phyloP scores from a whole-genome alignment of 108 stramenopile genomes.

The Nitzschia palea region DNA sequence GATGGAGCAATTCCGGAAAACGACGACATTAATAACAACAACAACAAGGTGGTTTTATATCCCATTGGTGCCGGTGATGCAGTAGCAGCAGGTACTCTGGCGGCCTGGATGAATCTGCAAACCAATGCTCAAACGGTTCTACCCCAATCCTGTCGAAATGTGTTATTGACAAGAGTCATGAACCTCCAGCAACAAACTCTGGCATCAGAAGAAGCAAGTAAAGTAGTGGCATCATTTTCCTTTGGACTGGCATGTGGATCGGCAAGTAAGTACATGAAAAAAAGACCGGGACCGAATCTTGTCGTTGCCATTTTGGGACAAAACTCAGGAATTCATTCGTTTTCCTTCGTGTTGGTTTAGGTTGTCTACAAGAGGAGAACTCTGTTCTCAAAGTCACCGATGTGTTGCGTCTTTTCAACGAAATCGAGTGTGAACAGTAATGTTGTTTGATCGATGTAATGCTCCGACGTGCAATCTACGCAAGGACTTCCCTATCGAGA shows the following conservation, averaged over 20 bases:
- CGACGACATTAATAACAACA: not conserved
- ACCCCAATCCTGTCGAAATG: constrained; percentile 1
- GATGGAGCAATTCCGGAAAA: not conserved
- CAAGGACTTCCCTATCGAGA: too few species aligned
- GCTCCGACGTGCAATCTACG: too few species aligned
- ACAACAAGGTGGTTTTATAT: constrained; percentile 36
- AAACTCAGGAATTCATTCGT: not conserved
- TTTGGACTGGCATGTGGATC: constrained; percentile 84
- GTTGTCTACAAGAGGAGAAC: constrained; percentile 81
- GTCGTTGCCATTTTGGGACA: too few species aligned
- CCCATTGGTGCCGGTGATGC: constrained; percentile 90
- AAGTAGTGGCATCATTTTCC: constrained; percentile 45
- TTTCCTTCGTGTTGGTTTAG: constrained; percentile 27
- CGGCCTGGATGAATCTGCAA: constrained; percentile 65
- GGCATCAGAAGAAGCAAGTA: not conserved
- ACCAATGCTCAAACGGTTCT: not conserved
- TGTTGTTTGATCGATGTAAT: too few species aligned
- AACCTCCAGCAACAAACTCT: constrained; percentile 1
- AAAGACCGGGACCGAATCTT: too few species aligned
- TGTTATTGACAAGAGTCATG: not conserved
- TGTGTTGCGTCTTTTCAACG: constrained; percentile 49
- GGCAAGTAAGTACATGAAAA: constrained; percentile 39
- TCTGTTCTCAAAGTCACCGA: constrained; percentile 65
- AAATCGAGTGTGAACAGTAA: too few species aligned
- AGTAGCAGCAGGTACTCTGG: constrained; percentile 80